Percentiles rank a stretch among this genome's conserved stretches.
These are phyloP conservation scores for Podospora pseudocomata DNA, from an alignment of 495 filamentous ascomycete genomes.

Conservation along the genomic window DNA sequence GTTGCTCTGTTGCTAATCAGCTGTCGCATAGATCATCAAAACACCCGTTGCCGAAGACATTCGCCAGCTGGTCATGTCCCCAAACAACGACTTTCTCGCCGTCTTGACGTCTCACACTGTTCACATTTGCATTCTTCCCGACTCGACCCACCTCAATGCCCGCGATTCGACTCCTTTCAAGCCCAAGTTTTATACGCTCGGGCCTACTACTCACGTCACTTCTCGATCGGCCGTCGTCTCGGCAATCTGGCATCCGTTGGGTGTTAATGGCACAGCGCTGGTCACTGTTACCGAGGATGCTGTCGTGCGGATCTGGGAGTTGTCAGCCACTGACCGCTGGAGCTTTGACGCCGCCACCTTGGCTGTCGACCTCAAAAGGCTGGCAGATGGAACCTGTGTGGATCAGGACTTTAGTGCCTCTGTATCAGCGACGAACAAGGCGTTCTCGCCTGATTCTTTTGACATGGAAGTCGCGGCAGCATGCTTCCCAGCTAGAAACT, in stretches of 20 bases:
- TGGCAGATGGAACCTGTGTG: conserved; percentile 70
- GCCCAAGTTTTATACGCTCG: conserved; percentile 77
- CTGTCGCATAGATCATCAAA: conserved; percentile 57
- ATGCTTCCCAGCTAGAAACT: conserved; percentile 71
- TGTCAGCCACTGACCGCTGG: conserved; percentile 72
- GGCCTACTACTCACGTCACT: conserved; percentile 83
- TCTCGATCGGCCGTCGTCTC: conserved; percentile 72
- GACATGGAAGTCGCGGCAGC: conserved; percentile 88
- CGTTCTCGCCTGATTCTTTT: conserved; percentile 76
- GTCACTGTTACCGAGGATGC: conserved; percentile 84
- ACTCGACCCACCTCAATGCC: conserved; percentile 65
- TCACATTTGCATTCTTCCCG: conserved; percentile 74
- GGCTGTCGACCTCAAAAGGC: conserved; percentile 74
- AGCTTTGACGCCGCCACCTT: conserved; percentile 79
- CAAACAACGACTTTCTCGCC: conserved; percentile 71
- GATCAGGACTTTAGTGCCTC: conserved; percentile 74
- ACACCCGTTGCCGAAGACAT: conserved; percentile 71
- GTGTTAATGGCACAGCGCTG: conserved; percentile 64
- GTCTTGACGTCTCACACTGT: conserved; percentile 80
- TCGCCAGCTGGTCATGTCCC: conserved; percentile 75
- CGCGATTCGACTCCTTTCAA: conserved; percentile 62
- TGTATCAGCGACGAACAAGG: conserved; percentile 65
- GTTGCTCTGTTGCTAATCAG: neutral
- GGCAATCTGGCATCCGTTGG: conserved; percentile 83
- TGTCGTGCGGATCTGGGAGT: conserved; percentile 81